Conservation (phyloP, 169 alveolate species). For the Plasmodium falciparum region DNA sequence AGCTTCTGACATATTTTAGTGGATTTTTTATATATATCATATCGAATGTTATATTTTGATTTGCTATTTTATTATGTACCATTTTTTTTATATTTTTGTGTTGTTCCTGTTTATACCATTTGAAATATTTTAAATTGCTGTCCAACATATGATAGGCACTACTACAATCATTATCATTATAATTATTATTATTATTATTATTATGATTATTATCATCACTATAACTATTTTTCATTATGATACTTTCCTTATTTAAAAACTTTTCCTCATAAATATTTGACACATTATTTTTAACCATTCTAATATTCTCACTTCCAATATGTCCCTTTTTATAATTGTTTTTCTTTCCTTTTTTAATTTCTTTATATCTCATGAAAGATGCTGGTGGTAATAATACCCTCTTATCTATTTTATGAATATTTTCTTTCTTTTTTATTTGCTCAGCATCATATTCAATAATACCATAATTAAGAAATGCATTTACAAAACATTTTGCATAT, state of each 20-base stretch:
- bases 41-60: constrained; percentile 59
- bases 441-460: constrained; percentile 37
- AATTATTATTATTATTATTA: background rate
- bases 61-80: constrained; percentile 22
- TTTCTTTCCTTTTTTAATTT: background rate
- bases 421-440: constrained; percentile 11
- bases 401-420: background rate
- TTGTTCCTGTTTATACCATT: constrained; percentile 39
- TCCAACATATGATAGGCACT: background rate
- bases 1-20: constrained; percentile 58
- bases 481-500: constrained; percentile 60
- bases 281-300: background rate
- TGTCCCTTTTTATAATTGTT: background rate
- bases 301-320: background rate
- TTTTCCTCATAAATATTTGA: background rate
- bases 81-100: constrained; percentile 22
- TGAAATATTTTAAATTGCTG: constrained; percentile 15
- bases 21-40: constrained; percentile 60
- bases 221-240: background rate
- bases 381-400: too few species aligned
- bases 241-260: background rate
- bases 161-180: background rate
- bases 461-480: constrained; percentile 50
- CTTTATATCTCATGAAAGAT: too few species aligned
- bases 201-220: background rate